These are phyloP conservation scores for Ganoderma leucocontextum DNA, from an alignment of 1,284 basidiomycete genomes.

Conservation along the genomic window DNA sequence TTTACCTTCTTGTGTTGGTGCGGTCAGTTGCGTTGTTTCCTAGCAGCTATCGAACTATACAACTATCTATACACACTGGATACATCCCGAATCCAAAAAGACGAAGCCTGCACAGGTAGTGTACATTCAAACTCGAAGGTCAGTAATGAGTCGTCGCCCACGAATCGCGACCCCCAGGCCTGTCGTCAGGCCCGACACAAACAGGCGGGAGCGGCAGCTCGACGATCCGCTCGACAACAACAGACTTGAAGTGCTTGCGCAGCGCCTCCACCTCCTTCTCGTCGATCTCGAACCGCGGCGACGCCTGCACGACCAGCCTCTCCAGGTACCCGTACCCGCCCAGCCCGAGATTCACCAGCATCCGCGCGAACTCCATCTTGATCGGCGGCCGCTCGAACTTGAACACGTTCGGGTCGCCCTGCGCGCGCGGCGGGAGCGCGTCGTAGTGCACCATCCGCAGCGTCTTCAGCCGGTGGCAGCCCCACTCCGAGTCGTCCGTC, in stretches of 20 bases:
- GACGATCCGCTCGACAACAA: conserved; percentile 2
- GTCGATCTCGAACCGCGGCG: conserved; percentile 6
- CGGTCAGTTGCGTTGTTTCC: background rate
- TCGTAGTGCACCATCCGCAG: conserved; percentile 7
- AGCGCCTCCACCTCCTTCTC: conserved; percentile 7
- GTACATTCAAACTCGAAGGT: background rate
- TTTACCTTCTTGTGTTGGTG: background rate
- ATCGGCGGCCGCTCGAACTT: background rate
- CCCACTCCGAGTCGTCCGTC: background rate
- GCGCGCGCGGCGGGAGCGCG: conserved; percentile 3
- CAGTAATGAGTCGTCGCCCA: conserved; percentile 2
- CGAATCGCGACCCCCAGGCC: conserved; percentile 1
- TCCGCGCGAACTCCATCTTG: background rate
- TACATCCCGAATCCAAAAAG: background rate
- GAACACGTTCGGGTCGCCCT: conserved; percentile 8
- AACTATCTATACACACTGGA: background rate
- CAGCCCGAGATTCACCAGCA: conserved; percentile 14
- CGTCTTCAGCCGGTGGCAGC: conserved; percentile 4
- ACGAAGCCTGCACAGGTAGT: background rate
- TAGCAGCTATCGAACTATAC: background rate
- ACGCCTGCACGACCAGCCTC: conserved; percentile 10
- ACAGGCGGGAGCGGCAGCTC: conserved; percentile 7
- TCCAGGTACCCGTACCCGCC: conserved; percentile 15
- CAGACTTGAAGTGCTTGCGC: background rate
- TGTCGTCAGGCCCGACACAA: background rate